A percentile compares a stretch with the other conserved stretches of the same genome.
Evolutionary conservation across 768 basidiomycete species (phyloP).

Genomic region (Macrolepiota dolichaula): DNA sequence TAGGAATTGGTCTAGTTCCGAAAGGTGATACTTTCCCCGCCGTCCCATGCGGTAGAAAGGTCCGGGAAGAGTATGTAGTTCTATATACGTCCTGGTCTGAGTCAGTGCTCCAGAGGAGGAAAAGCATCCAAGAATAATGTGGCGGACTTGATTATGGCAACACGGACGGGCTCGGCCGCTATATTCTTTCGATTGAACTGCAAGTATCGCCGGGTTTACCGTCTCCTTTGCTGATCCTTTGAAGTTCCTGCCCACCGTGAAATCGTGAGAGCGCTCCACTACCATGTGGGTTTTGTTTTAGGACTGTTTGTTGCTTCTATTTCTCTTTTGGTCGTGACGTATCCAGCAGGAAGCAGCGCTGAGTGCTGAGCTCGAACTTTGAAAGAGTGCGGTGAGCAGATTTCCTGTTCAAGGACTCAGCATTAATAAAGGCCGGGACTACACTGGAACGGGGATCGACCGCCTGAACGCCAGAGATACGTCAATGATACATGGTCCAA

Average conservation of each 20-base stretch:
- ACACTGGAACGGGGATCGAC: neutral
- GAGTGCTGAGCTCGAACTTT: too few species aligned
- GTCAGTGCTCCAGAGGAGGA: neutral
- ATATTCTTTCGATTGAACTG: neutral
- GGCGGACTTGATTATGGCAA: neutral
- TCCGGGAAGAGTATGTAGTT: neutral
- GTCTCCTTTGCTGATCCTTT: neutral
- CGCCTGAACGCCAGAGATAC: neutral
- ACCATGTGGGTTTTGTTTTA: conserved; percentile 1
- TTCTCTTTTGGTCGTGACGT: neutral
- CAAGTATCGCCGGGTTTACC: neutral
- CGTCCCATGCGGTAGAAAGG: neutral
- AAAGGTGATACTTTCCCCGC: neutral
- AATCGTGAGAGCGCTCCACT: neutral
- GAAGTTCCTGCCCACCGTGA: neutral
- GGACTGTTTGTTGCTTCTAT: neutral
- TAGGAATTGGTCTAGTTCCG: neutral
- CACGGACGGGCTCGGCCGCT: neutral
- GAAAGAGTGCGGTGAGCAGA: neutral
- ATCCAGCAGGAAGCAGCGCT: neutral
- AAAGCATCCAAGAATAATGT: neutral
- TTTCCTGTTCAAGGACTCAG: neutral
- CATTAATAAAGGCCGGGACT: neutral
- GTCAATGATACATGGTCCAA: neutral
- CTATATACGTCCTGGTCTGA: neutral